Evolutionary conservation across 2,329 filamentous ascomycete genomes (phyloP).

Genomic region (Xylariaceae sp.): DNA sequence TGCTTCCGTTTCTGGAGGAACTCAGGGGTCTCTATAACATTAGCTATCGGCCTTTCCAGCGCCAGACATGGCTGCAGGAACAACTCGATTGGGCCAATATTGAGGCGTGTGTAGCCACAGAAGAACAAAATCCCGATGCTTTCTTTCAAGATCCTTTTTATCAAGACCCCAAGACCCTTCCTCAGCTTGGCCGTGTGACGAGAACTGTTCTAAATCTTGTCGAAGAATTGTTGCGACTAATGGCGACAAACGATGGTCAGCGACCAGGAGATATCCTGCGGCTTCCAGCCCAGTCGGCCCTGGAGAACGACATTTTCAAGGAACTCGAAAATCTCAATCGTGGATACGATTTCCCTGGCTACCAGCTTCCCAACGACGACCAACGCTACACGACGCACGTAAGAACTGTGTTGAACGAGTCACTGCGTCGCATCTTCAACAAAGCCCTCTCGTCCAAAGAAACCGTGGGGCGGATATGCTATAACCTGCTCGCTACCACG

Average conservation of each 20-base stretch:
- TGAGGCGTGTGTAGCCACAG: constrained; percentile 26
- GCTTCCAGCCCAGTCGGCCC: not conserved
- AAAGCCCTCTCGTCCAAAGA: constrained; percentile 25
- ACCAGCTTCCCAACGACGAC: constrained; percentile 21
- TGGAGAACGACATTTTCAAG: constrained; percentile 4
- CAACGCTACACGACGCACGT: constrained; percentile 7
- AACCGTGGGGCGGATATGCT: constrained; percentile 48
- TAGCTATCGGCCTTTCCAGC: constrained; percentile 15
- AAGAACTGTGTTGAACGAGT: constrained; percentile 25
- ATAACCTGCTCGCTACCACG: constrained; percentile 61
- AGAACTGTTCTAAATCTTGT: constrained; percentile 22
- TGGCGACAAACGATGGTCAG: not conserved
- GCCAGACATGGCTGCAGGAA: constrained; percentile 22
- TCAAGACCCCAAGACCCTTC: constrained; percentile 22
- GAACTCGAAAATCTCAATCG: constrained; percentile 23
- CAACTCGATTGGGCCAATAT: constrained; percentile 30
- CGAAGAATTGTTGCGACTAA: constrained; percentile 18
- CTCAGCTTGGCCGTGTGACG: constrained; percentile 16
- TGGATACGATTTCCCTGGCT: constrained; percentile 25
- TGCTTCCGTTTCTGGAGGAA: constrained; percentile 22
- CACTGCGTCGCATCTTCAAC: constrained; percentile 31
- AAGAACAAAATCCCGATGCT: constrained; percentile 22
- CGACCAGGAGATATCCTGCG: constrained; percentile 8
- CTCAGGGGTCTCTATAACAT: constrained; percentile 22
- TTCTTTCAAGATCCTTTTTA: constrained; percentile 26